Conservation (phyloP, 2,329 filamentous ascomycete species). For the Anisogramma anomala region DNA sequence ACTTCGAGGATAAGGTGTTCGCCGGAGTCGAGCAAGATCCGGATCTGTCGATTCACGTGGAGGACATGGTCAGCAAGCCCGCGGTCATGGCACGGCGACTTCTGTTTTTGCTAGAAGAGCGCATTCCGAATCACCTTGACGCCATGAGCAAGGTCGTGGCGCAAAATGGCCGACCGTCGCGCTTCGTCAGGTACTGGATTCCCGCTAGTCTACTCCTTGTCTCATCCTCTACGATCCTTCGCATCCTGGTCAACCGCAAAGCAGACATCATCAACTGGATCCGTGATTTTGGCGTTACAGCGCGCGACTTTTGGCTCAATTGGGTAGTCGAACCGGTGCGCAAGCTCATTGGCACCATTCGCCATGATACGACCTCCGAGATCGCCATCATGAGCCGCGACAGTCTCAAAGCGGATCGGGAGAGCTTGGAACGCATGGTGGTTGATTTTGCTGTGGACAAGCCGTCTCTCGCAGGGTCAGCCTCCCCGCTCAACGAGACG, state of each 20-base stretch:
- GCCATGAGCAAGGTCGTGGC: slow-evolving; percentile 44
- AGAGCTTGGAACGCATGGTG: slow-evolving; percentile 93
- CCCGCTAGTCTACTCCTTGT: slow-evolving; percentile 59
- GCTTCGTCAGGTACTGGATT: slow-evolving; percentile 77
- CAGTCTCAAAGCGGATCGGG: slow-evolving; percentile 78
- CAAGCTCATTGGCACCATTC: slow-evolving; percentile 81
- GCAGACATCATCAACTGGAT: slow-evolving; percentile 75
- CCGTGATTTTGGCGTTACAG: slow-evolving; percentile 63
- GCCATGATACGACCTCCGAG: slow-evolving; percentile 83
- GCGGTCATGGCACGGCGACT: slow-evolving; percentile 55
- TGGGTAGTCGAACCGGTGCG: slow-evolving; percentile 83
- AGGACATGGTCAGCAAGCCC: slow-evolving; percentile 37
- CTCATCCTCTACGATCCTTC: slow-evolving; percentile 78
- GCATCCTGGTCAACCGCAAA: slow-evolving; percentile 60
- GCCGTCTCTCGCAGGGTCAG: slow-evolving; percentile 46
- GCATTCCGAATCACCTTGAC: slow-evolving; percentile 55
- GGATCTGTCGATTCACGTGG: slow-evolving; percentile 41
- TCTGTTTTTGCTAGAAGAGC: slow-evolving; percentile 53
- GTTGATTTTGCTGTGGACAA: slow-evolving; percentile 88
- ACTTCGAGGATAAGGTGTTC: slow-evolving; percentile 57
- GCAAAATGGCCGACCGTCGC: slow-evolving; percentile 64
- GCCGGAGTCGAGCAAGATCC: slow-evolving; percentile 50
- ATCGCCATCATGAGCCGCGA: slow-evolving; percentile 95
- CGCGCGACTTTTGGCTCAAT: slow-evolving; percentile 86
- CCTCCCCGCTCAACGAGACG: slow-evolving; percentile 43